Percentiles rank a stretch among this genome's conserved stretches.
These are phyloP conservation scores for Hypericum androsaemum DNA, from an alignment of 345 rosid species.

Conservation along the genomic window DNA sequence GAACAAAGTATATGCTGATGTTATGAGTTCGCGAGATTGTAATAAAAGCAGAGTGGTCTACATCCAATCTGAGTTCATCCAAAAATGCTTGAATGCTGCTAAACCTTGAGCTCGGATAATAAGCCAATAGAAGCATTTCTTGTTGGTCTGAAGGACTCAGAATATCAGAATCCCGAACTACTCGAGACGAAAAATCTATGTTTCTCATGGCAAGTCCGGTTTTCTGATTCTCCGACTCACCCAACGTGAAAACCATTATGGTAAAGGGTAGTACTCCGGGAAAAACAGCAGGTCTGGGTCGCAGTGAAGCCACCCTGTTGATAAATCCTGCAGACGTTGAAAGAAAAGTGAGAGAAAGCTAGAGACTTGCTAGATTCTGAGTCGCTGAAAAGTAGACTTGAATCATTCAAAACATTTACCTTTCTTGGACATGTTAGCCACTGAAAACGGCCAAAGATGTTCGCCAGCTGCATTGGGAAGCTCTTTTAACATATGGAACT, in stretches of 20 bases:
- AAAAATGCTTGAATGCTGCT: too few species aligned
- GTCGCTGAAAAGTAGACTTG: neutral
- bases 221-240: slow-evolving; percentile 32
- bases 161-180: neutral
- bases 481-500: too few species aligned
- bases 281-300: slow-evolving; percentile 87
- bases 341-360: neutral
- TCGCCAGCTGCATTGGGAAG: slow-evolving; percentile 89
- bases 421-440: slow-evolving; percentile 96
- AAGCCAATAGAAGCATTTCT: too few species aligned
- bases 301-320: slow-evolving; percentile 90
- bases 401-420: slow-evolving; percentile 34
- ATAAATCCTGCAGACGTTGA: slow-evolving; percentile 53
- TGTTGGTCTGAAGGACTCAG: too few species aligned
- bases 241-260: slow-evolving; percentile 62
- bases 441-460: slow-evolving; percentile 73
- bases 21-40: too few species aligned
- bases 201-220: neutral
- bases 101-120: too few species aligned
- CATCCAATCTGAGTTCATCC: too few species aligned
- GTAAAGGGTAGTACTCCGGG: slow-evolving; percentile 55
- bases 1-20: too few species aligned
- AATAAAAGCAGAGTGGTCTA: too few species aligned
- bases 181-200: too few species aligned
- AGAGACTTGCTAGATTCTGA: slow-evolving; percentile 6